These are phyloP conservation scores for Aspergillus campestris DNA, from an alignment of 495 filamentous ascomycete genomes.

Conservation along the genomic window DNA sequence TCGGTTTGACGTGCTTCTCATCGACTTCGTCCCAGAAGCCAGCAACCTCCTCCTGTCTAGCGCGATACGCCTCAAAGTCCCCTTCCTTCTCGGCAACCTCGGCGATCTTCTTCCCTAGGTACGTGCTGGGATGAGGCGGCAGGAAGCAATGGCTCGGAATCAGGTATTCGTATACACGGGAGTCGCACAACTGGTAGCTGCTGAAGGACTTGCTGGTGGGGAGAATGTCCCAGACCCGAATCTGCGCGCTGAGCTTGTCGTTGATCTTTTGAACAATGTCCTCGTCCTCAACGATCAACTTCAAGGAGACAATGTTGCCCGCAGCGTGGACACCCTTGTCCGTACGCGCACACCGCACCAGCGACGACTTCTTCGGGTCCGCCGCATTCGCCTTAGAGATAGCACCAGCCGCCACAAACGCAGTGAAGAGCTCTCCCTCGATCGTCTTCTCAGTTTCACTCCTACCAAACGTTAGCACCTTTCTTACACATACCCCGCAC, in stretches of 20 bases:
- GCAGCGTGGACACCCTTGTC: slow-evolving; percentile 98
- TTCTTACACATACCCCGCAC: not conserved
- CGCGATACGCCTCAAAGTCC: slow-evolving; percentile 55
- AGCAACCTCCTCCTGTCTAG: slow-evolving; percentile 66
- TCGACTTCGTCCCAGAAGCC: slow-evolving; percentile 76
- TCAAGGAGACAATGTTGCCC: slow-evolving; percentile 90
- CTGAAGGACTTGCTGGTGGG: slow-evolving; percentile 79
- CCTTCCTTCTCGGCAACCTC: slow-evolving; percentile 63
- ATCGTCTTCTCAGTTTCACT: slow-evolving; percentile 71
- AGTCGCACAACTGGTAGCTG: slow-evolving; percentile 87
- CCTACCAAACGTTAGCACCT: slow-evolving; percentile 36
- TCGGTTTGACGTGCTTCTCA: slow-evolving; percentile 63
- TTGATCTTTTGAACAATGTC: slow-evolving; percentile 90
- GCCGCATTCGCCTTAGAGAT: slow-evolving; percentile 95
- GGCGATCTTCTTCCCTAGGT: slow-evolving; percentile 67
- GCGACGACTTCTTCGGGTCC: slow-evolving; percentile 91
- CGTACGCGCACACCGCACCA: slow-evolving; percentile 88
- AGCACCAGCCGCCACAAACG: slow-evolving; percentile 80
- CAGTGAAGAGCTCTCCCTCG: slow-evolving; percentile 90
- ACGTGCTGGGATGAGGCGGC: slow-evolving; percentile 83
- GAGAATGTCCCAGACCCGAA: slow-evolving; percentile 87
- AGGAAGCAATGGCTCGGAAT: slow-evolving; percentile 86
- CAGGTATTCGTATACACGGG: slow-evolving; percentile 90
- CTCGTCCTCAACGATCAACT: slow-evolving; percentile 87
- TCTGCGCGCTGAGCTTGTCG: slow-evolving; percentile 70